Evolutionary conservation across 192 early-diverging fungal genomes (phyloP), one percentile per base, ranked within the genome.

Genomic region (Podila clonocystis): DNA sequence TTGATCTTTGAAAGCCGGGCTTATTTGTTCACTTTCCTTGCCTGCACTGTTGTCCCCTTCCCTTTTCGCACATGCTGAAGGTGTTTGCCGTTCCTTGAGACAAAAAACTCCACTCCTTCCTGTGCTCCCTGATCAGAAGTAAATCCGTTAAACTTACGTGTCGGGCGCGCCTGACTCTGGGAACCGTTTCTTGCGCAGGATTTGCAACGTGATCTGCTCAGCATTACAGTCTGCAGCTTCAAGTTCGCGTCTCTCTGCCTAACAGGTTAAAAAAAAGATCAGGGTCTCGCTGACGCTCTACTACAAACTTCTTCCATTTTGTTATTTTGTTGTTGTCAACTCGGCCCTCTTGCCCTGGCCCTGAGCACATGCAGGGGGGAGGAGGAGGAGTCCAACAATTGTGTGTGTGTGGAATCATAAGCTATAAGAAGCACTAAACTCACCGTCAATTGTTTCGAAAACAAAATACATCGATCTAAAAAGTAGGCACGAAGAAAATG

Each of bases 171-270:
- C 87, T 38, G 63, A 64, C 8, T 68, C 65, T 4, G 87, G 89
- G 67, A 93, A 93, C 13, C 73, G 79, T 62, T 93, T 93, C 68
- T 89, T 91, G 11, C 58, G 59, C 2, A 91, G 77, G 22, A 93
- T 86, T 20, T 82, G 67, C 19, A 77, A 69, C 9, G 87, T 73
- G 26, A 89, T 65, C 58, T 84, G 73, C n/a, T 87, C 82, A 9
- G 90, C 58, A 36, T 85, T 74, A 22, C 75, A 78, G 19, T 76
- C 73, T 9, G 52, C 29, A 24, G 74, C 64, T 45, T 88, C 85
- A 11, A 88, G 62, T 52, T 83, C 75, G 38, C 84, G 60, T 63
- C 87, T 72, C 62, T 88, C 86, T 4, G 74, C 49, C 85, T 86
- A 65, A 45, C 34, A 9, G 9, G 15, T 48, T 11, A 45, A 62